phyloP scores from a whole-genome alignment of 208 protist species.

The Phytomonas sp. region DNA sequence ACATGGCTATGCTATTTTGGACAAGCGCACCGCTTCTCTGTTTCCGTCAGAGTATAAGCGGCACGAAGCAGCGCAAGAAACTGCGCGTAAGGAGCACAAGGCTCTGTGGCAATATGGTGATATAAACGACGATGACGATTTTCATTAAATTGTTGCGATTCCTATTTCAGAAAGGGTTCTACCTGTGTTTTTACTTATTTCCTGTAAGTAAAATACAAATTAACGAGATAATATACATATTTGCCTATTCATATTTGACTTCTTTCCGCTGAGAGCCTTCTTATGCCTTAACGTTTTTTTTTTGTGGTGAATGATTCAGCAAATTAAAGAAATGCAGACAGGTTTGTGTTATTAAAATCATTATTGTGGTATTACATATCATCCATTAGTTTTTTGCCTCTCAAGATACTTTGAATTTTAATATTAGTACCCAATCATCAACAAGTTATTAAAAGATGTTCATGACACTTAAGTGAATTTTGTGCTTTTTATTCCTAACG shows the following conservation, averaged over 20 bases:
- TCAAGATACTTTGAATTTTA: background rate
- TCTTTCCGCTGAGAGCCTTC: background rate
- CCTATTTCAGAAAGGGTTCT: background rate
- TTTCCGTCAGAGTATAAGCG: conserved; percentile 42
- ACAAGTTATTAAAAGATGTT: background rate
- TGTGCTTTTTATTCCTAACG: background rate
- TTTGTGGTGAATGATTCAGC: background rate
- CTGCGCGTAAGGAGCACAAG: conserved; percentile 76
- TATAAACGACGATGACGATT: conserved; percentile 49
- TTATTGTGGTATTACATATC: background rate
- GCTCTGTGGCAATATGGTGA: conserved; percentile 84
- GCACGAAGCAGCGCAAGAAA: conserved; percentile 63
- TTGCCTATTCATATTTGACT: background rate
- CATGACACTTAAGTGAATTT: background rate
- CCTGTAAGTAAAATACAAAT: background rate
- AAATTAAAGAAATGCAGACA: background rate
- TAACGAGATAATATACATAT: background rate
- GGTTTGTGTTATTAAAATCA: background rate
- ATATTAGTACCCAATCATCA: background rate
- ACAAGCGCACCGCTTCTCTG: conserved; percentile 33
- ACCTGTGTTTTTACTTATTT: background rate
- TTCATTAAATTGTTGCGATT: conserved; percentile 7
- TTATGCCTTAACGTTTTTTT: background rate
- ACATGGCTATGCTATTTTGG: conserved; percentile 63
- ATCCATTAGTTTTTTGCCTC: background rate